Base-by-base conservation (phyloP, 169 alveolate species). In the Cryptosporidium parvum region DNA sequence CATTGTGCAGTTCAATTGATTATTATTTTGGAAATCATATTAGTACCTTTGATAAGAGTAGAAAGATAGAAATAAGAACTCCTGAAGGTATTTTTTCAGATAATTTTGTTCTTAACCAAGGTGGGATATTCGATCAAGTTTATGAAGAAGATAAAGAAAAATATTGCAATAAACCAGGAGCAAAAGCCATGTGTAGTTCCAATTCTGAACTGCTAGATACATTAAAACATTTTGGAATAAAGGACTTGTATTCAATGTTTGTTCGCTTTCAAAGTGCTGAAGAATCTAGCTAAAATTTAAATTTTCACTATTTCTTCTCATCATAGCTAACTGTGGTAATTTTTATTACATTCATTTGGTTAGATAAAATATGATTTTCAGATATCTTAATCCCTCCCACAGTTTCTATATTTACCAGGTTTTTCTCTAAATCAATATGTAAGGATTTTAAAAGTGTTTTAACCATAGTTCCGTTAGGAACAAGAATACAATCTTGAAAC, bases 401-500 rank as follows among this genome's bases (percentile, higher is more conserved):
- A 53, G 94, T 91, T 65, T 92, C 94, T 16, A 92, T 93, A 48
- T 86, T 85, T 69, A 84, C 26, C 37, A 92, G 59, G 53, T 91
- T 84, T 37, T 92, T 67, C 33, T 87, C 93, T 26, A 89, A 69
- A 21, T 92, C 94, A 44, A 68, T 52, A 42, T 75, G 93, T 56
- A 93, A 86, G 51, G 85, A 71, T 53, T 69, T 62, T 26, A 93
- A 91, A 31, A 93, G 56, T 12, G 80, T 91, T 16, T 92, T 86
- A 21, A 93, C 91, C 44, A 93, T 84, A 52, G 92, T 93, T 31
- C 94, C 93, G 16, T 84, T 85, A 14, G 85, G 75, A 37, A 93
- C 94, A 42, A 93, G 92, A n/a, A 93, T 51, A 80, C 96, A 93
- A 69, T 93, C 95, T 44, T 89, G 91, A 71, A 91, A 93, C 4